phyloP scores from a whole-genome alignment of 225 moss, liverwort and hornwort genomes.

The Pseudoscleropodium purum region DNA sequence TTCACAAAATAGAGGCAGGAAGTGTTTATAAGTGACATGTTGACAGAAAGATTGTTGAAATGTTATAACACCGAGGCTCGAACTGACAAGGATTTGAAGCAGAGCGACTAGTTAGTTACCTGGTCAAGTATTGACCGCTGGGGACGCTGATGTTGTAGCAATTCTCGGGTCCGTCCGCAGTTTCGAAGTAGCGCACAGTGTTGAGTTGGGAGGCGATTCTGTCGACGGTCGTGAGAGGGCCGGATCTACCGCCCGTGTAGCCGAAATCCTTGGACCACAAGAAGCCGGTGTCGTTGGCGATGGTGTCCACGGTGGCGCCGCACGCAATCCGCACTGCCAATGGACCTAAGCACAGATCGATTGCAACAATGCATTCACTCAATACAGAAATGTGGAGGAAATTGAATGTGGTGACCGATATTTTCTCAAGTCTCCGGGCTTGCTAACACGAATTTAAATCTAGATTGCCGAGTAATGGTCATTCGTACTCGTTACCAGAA shows the following conservation, averaged over 20 bases:
- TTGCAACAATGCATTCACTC: neutral
- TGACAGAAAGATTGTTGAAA: neutral
- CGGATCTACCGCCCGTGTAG: constrained; percentile 57
- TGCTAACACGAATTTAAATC: neutral
- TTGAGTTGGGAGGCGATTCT: constrained; percentile 39
- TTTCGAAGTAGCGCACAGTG: constrained; percentile 64
- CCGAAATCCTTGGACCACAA: constrained; percentile 64
- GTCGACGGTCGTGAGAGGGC: constrained; percentile 28
- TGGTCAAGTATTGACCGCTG: constrained; percentile 69
- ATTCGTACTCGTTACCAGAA: neutral
- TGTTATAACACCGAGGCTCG: neutral
- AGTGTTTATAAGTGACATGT: neutral
- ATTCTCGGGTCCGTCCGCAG: constrained; percentile 64
- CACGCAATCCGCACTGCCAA: constrained; percentile 65
- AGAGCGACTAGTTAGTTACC: constrained; percentile 1
- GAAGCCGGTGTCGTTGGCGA: constrained; percentile 42
- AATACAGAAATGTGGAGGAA: neutral
- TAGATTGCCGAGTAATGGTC: neutral
- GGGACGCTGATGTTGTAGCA: constrained; percentile 93
- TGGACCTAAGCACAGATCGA: constrained; percentile 18
- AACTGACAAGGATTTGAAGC: neutral
- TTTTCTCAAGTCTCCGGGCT: neutral
- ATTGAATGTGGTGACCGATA: neutral
- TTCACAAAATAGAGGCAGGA: neutral
- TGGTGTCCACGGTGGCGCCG: constrained; percentile 37